A percentile compares a stretch with the other conserved stretches of the same genome.
Conservation (phyloP, 805 yeast genomes). For the Saturnispora ahearnii region DNA sequence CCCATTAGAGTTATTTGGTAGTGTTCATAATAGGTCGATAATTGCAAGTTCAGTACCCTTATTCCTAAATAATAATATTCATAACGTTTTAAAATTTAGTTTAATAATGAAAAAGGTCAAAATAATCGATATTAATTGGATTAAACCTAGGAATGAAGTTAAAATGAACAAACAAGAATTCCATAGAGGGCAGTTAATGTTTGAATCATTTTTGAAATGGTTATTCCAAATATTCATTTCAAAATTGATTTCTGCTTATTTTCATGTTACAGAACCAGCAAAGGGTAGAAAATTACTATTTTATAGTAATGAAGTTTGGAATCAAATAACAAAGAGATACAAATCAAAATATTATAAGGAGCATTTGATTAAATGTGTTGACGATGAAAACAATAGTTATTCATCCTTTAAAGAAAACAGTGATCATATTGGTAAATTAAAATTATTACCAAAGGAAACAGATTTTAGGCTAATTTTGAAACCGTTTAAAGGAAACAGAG, state of each 20-base stretch:
- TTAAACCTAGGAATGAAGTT: conserved; percentile 27
- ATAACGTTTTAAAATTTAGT: conserved; percentile 28
- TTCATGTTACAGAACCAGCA: conserved; percentile 58
- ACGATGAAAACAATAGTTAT: conserved; percentile 13
- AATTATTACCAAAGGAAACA: conserved; percentile 51
- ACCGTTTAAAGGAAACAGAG: conserved; percentile 35
- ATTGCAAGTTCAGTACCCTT: conserved; percentile 31
- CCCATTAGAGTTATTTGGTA: conserved; percentile 47
- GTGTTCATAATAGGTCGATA: conserved; percentile 35
- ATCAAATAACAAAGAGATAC: conserved; percentile 32
- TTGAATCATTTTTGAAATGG: conserved; percentile 49
- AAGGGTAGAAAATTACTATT: conserved; percentile 33
- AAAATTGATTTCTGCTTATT: conserved; percentile 41
- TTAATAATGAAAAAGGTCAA: conserved; percentile 30
- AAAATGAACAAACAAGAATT: conserved; percentile 36
- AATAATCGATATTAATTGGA: conserved; percentile 46
- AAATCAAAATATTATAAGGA: conserved; percentile 32
- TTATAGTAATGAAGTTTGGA: conserved; percentile 57
- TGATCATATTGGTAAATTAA: conserved; percentile 32
- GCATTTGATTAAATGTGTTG: conserved; percentile 25
- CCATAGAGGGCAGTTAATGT: conserved; percentile 27
- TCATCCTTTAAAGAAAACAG: conserved; percentile 17
- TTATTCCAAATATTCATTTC: conserved; percentile 38
- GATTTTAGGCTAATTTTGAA: conserved; percentile 55
- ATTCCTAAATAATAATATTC: conserved; percentile 31